Base-by-base conservation (phyloP, 441 rosid genomes). In the Euphorbia celastroides region DNA sequence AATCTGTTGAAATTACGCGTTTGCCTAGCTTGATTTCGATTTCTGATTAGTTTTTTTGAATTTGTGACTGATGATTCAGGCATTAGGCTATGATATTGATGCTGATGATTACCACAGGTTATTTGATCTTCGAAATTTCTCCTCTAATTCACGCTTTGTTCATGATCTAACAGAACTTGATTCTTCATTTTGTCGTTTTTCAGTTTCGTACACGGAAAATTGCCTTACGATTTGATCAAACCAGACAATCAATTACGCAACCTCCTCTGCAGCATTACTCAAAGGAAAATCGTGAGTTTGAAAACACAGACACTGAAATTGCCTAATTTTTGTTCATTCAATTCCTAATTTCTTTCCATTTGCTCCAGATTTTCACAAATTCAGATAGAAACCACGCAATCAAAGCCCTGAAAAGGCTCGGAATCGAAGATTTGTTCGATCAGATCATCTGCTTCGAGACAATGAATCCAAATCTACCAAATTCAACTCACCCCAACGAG, bases 101-200 rank as follows among this genome's bases (percentile, higher is more conserved):
- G 88, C 89, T 42, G 95, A 89, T 69, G 96, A 86, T 66, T 92
- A 92, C 67, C 96, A 92, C 79, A 82, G 89, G 97, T 88, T 52
- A 54, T 65, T 42, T n/a, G 27, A 65, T 19, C 19, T 26, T 0
- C 10, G 8, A 16, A 34, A 16, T 23, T 2, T 22, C 66, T 23
- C n/a, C 11, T 11, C 59, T 42, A 3, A n/a, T 46, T 46, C 3
- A 28, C 23, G n/a, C n/a, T 31, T 42, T 42, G 50, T 16, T 10
- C 20, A 31, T 0, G 26, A n/a, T 23, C 1, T 7, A 7, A 16
- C 54, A 12, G 57, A 52, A 14, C 2, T 44, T 52, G 20, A 10
- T 26, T 36, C 22, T n/a, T 26, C 36, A 7, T 27, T 70, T 46
- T 23, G 1, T 6, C 5, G 3, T 20, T 34, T 28, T 28, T 23